phyloP scores from a whole-genome alignment of 192 early-diverging fungal genomes.

The Backusella circina region DNA sequence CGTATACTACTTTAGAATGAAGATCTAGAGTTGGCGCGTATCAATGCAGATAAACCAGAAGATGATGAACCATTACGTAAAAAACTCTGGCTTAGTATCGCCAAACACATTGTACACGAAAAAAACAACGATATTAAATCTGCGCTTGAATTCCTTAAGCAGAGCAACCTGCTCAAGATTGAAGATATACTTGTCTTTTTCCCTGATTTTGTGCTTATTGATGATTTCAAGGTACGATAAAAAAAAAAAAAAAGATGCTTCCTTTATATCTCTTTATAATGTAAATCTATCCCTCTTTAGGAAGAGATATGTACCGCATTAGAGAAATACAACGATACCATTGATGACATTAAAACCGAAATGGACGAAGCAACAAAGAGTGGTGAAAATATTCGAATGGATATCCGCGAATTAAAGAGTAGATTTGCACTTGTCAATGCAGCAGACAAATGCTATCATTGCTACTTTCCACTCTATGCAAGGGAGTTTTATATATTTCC shows the following conservation, averaged over 20 bases:
- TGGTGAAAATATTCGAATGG: constrained; percentile 88
- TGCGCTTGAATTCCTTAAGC: constrained; percentile 79
- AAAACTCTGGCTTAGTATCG: constrained; percentile 93
- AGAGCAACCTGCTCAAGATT: constrained; percentile 83
- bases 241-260: background rate
- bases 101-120: constrained; percentile 83
- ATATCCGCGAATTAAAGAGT: constrained; percentile 83
- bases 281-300: too few species aligned
- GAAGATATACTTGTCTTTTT: constrained; percentile 97
- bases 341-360: constrained; percentile 82
- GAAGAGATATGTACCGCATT: constrained; percentile 90
- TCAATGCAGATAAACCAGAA: constrained; percentile 90
- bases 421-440: constrained; percentile 66
- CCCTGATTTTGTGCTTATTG: constrained; percentile 95
- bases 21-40: constrained; percentile 87
- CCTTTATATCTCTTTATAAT: background rate
- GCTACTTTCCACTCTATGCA: constrained; percentile 72
- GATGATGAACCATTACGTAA: constrained; percentile 80
- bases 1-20: too few species aligned
- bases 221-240: constrained; percentile 82
- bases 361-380: constrained; percentile 96
- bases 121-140: constrained; percentile 82
- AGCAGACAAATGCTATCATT: constrained; percentile 76
- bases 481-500: constrained; percentile 94
- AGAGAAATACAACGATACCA: constrained; percentile 89